phyloP scores from a whole-genome alignment of 495 filamentous ascomycete genomes.

The Neurospora cerealis region DNA sequence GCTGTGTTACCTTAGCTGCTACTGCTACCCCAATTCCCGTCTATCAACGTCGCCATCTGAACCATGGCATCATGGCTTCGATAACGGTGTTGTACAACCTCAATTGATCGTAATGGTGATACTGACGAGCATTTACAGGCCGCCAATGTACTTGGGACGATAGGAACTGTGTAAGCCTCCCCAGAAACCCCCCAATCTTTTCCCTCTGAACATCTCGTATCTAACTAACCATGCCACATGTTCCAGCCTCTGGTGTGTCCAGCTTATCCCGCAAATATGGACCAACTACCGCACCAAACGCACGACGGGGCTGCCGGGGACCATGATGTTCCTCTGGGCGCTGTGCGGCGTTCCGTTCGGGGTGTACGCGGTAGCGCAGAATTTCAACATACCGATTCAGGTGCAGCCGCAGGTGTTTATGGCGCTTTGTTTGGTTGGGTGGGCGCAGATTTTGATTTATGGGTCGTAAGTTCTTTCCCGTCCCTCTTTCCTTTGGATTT shows the following conservation, averaged over 20 bases:
- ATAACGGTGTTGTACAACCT: not conserved
- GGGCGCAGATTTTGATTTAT: constrained; percentile 58
- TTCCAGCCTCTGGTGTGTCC: constrained; percentile 38
- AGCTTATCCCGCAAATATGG: constrained; percentile 51
- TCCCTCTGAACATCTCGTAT: not conserved
- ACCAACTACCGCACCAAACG: constrained; percentile 59
- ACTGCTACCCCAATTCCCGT: not conserved
- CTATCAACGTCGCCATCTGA: not conserved
- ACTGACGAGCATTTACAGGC: constrained; percentile 16
- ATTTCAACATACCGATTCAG: constrained; percentile 67
- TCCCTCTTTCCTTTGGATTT: too few species aligned
- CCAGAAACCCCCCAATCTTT: not conserved
- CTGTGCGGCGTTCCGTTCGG: constrained; percentile 43
- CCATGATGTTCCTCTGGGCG: constrained; percentile 72
- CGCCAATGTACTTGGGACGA: constrained; percentile 35
- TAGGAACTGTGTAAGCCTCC: not conserved
- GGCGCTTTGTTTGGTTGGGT: constrained; percentile 52
- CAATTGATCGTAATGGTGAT: not conserved
- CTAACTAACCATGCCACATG: not conserved
- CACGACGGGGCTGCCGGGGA: constrained; percentile 60
- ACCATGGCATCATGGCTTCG: not conserved
- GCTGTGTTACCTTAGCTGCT: constrained; percentile 7
- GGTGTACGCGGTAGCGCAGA: constrained; percentile 38
- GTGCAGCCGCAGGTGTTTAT: constrained; percentile 66
- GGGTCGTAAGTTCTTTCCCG: constrained; percentile 35